A percentile compares a stretch with the other conserved stretches of the same genome.
Conservation (phyloP, 2,329 filamentous ascomycete species). For the Talaromyces sp. region DNA sequence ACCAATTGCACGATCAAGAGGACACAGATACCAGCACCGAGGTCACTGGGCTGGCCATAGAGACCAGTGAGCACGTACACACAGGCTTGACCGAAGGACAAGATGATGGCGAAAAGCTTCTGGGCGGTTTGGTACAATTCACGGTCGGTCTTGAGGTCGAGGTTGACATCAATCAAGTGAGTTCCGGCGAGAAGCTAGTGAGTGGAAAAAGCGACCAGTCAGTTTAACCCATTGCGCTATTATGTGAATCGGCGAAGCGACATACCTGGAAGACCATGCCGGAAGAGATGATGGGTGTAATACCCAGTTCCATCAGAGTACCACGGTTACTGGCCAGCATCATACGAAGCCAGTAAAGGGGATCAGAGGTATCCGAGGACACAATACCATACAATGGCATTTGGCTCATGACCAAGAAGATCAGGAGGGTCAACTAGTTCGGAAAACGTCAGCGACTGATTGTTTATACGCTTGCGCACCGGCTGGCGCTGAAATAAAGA, state of each 20-base stretch:
- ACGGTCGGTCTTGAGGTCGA: conserved; percentile 98
- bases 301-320: conserved; percentile 92
- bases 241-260: conserved; percentile 5
- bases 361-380: conserved; percentile 96
- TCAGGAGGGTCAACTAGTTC: conserved; percentile 73
- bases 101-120: conserved; percentile 96
- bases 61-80: conserved; percentile 98
- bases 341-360: conserved; percentile 99
- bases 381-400: conserved; percentile 99
- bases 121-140: conserved; percentile 99
- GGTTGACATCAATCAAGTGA: conserved; percentile 99
- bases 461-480: conserved; percentile 6
- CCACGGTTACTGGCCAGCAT: conserved; percentile 99
- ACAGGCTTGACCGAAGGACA: conserved; percentile 94
- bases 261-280: conserved; percentile 95
- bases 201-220: background rate
- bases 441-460: conserved; percentile 17
- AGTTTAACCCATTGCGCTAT: conserved; percentile 13
- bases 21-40: conserved; percentile 96
- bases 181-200: conserved; percentile 84
- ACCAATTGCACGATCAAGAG: conserved; percentile 97
- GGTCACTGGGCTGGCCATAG: conserved; percentile 93
- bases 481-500: conserved; percentile 8
- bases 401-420: conserved; percentile 99
- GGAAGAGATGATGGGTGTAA: conserved; percentile 98